These are phyloP conservation scores for Begonia peltatifolia DNA, from an alignment of 306 rosid species.

Conservation along the genomic window DNA sequence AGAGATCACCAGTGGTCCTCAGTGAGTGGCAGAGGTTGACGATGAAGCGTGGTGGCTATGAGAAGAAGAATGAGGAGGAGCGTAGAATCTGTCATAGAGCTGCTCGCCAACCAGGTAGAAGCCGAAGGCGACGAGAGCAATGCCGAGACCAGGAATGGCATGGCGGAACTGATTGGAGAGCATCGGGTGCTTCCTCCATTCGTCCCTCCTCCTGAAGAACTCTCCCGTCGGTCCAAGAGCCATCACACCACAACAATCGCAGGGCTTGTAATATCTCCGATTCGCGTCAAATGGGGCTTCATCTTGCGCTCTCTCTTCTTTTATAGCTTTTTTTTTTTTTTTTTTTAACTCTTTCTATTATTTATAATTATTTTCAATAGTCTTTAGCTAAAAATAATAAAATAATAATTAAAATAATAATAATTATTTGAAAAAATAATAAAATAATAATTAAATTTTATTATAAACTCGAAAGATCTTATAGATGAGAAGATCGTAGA, in stretches of 20 bases:
- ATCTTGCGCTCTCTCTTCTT: no score
- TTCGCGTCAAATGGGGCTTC: no score
- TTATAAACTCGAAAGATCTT: no score
- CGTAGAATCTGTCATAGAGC: conserved; percentile 31
- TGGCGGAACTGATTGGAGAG: conserved; percentile 64
- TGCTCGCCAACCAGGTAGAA: conserved; percentile 82
- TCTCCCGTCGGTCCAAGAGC: conserved; percentile 50
- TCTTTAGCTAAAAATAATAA: no score
- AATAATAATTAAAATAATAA: no score
- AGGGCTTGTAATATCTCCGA: no score
- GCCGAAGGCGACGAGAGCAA: conserved; percentile 85
- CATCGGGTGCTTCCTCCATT: conserved; percentile 96
- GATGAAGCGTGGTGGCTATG: conserved; percentile 16
- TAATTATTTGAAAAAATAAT: no score
- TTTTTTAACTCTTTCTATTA: no score
- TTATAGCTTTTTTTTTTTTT: no score
- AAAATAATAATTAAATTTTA: no score
- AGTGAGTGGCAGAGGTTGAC: conserved; percentile 24
- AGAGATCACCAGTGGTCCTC: conserved; percentile 6
- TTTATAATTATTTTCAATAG: no score
- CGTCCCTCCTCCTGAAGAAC: conserved; percentile 85
- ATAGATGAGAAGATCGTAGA: no score
- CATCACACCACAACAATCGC: conserved; percentile 17
- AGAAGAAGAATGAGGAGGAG: conserved; percentile 24
- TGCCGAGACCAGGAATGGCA: conserved; percentile 87